Evolutionary conservation across 2,329 filamentous ascomycete species (phyloP).

Genomic region (Allantophomopsis cytisporea): DNA sequence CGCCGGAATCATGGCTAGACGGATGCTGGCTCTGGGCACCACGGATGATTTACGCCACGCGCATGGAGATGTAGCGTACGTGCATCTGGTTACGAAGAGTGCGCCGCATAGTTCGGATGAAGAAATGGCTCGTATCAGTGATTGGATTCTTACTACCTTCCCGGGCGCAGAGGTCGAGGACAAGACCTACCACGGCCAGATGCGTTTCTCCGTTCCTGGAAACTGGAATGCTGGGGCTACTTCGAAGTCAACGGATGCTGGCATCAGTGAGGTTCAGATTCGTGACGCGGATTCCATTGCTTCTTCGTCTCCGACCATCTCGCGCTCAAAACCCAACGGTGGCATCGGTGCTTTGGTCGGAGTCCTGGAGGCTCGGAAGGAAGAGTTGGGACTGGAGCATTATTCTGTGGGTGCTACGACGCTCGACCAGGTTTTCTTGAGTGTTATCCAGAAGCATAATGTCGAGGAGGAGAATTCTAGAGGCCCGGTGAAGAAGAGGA

Average conservation of each 20-base stretch:
- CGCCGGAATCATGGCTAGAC: slow-evolving; percentile 72
- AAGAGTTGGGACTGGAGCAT: slow-evolving; percentile 61
- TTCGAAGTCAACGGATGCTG: background rate
- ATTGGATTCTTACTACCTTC: slow-evolving; percentile 51
- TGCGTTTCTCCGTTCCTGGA: slow-evolving; percentile 68
- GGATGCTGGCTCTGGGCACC: slow-evolving; percentile 76
- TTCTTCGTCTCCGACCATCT: background rate
- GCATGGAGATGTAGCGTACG: slow-evolving; percentile 67
- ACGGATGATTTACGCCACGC: slow-evolving; percentile 57
- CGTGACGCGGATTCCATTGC: background rate
- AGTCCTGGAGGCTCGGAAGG: slow-evolving; percentile 57
- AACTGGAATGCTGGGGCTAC: background rate
- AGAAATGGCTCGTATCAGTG: slow-evolving; percentile 52
- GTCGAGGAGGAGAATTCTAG: slow-evolving; percentile 60
- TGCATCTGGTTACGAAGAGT: slow-evolving; percentile 64
- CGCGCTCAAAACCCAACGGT: slow-evolving; percentile 1
- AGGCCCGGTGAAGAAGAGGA: background rate
- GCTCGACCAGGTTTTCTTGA: slow-evolving; percentile 80
- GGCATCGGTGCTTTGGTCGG: slow-evolving; percentile 56
- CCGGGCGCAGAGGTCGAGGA: slow-evolving; percentile 54
- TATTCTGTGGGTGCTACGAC: slow-evolving; percentile 82
- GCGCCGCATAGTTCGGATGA: slow-evolving; percentile 59
- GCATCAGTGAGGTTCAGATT: slow-evolving; percentile 10
- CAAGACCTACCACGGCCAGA: slow-evolving; percentile 71
- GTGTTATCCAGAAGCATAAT: slow-evolving; percentile 70